Base-by-base conservation (phyloP, 495 filamentous ascomycete species). In the Geopyxis carbonaria region DNA sequence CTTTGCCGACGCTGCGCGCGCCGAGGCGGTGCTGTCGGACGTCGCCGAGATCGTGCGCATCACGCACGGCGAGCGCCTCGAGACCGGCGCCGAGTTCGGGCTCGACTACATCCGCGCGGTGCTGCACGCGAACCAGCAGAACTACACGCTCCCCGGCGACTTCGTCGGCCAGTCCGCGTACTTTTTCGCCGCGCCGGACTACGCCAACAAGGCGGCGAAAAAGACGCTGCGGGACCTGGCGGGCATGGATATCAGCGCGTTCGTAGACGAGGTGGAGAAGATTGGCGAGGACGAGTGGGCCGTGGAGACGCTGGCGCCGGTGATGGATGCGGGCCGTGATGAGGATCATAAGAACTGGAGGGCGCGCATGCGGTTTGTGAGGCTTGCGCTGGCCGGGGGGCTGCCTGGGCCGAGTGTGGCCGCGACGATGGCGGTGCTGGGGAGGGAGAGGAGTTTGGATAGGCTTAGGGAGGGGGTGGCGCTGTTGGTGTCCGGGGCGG, bases 301-400 rank as follows among this genome's bases (percentile, higher is more conserved):
- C 20, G 15, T 34, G 5, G 32, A 51, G 13, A 61, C 30, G 0
- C 41, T 65, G 5, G 24, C 47, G 9, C 31, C 11, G 10, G 41
- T 55, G 5, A 30, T 50, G 5, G 29, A 44, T 2, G 32, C 53
- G 10, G 55, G 48, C 31, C 37, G 27, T 1, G 36, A 48, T 21
- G 19, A 53, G 25, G 38, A 44, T 24, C 22, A 45, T 22, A 42
- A 45, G 31, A 22, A 27, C 19, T 34, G 55, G 51, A 20, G 56
- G 44, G 34, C 48, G 13, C 62, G 59, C 47, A 65, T 67, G 47
- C 64, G 59, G 29, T 69, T 76, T 43, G 57, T 85, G 38, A 69
- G 82, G 33, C 79, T 80, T 73, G 74, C 74, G 0, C 34, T 87
- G 22, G 54, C 63, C 0, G 76, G 60, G 13, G 68, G 66, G 6